Evolutionary conservation across 139 green algal genomes (phyloP).

Genomic region (Volvox reticuliferus): DNA sequence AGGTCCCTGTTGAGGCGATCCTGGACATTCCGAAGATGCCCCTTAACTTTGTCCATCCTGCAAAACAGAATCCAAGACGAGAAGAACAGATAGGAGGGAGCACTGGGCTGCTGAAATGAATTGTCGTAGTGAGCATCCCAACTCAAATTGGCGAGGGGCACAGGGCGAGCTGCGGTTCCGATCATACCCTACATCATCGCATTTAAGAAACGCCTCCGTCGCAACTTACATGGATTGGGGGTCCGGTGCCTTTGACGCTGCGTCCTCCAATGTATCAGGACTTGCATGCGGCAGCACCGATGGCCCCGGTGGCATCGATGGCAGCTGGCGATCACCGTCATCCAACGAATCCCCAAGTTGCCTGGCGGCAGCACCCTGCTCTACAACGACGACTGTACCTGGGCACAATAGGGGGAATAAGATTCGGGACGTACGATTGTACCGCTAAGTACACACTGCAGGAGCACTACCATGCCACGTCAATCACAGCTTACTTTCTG

Average conservation of each 20-base stretch:
- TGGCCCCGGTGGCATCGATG: background rate
- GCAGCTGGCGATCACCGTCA: background rate
- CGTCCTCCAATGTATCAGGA: background rate
- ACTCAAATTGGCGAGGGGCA: too few species aligned
- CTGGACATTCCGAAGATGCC: slow-evolving; percentile 6
- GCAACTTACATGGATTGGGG: background rate
- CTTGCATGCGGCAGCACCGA: background rate
- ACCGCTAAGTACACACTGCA: too few species aligned
- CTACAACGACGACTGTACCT: background rate
- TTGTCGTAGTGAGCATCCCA: too few species aligned
- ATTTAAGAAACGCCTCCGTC: too few species aligned
- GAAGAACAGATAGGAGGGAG: too few species aligned
- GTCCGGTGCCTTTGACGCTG: background rate
- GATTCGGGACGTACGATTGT: too few species aligned
- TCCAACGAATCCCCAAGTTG: background rate
- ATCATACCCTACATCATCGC: too few species aligned
- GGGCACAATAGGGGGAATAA: background rate
- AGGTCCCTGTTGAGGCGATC: slow-evolving; percentile 49
- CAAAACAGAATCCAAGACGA: too few species aligned
- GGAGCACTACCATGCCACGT: too few species aligned
- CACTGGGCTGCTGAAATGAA: too few species aligned
- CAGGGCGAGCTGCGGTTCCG: too few species aligned
- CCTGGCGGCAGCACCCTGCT: background rate
- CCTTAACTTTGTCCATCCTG: slow-evolving; percentile 43
- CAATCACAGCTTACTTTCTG: slow-evolving; percentile 29